phyloP scores from a whole-genome alignment of 805 yeast genomes.

The Cyberlindnera meyerae region DNA sequence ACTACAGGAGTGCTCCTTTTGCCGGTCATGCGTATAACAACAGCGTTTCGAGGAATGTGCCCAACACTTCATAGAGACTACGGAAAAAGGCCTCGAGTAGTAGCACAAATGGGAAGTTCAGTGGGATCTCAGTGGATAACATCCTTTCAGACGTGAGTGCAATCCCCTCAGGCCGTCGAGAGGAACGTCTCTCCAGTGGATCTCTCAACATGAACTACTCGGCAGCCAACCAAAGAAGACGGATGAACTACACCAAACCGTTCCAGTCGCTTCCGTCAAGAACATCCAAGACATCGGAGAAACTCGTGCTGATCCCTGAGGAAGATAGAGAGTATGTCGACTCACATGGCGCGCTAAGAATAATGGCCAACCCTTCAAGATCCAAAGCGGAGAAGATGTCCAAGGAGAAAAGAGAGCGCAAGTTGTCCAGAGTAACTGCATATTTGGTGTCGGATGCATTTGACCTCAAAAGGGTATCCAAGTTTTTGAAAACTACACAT shows the following conservation, averaged over 20 bases:
- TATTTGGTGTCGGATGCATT: constrained; percentile 85
- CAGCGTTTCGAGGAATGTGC: constrained; percentile 7
- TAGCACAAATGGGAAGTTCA: constrained; percentile 38
- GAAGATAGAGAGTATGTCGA: constrained; percentile 24
- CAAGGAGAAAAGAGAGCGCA: constrained; percentile 42
- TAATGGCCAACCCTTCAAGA: constrained; percentile 7
- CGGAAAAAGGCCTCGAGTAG: constrained; percentile 19
- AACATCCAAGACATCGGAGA: constrained; percentile 82
- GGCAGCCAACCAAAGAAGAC: constrained; percentile 9
- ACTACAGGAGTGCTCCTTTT: constrained; percentile 64
- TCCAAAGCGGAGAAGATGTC: constrained; percentile 50
- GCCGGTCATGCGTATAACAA: constrained; percentile 50
- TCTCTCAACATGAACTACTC: constrained; percentile 20
- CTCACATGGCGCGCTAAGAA: constrained; percentile 4
- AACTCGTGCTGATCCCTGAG: constrained; percentile 78
- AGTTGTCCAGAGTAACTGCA: constrained; percentile 83
- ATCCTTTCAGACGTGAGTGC: constrained; percentile 75
- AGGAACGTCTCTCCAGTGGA: constrained; percentile 36
- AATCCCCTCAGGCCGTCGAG: constrained; percentile 69
- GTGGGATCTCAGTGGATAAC: constrained; percentile 77
- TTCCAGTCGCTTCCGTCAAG: constrained; percentile 59
- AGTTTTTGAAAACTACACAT: constrained; percentile 64
- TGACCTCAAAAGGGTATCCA: constrained; percentile 55
- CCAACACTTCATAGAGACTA: constrained; percentile 7
- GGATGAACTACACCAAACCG: constrained; percentile 38